These are phyloP conservation scores for Macrolepiota albuminosa DNA, from an alignment of 768 basidiomycete species.

Conservation along the genomic window DNA sequence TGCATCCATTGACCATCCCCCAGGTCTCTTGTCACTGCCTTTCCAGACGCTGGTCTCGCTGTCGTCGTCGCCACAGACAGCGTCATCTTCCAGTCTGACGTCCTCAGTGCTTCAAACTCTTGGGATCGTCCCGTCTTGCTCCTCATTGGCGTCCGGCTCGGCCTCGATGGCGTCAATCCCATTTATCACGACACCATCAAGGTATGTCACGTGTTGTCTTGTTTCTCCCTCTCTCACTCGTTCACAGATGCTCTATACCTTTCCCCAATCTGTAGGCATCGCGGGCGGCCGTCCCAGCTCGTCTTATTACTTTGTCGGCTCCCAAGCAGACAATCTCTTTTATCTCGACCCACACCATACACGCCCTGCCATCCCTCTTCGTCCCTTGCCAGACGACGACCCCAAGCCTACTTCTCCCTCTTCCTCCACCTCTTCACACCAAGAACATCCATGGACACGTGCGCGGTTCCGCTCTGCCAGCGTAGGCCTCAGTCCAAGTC, in stretches of 20 bases:
- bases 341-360: slow-evolving; percentile 81
- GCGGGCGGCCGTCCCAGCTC: slow-evolving; percentile 96
- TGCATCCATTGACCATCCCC: no score
- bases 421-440: slow-evolving; percentile 17
- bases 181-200: slow-evolving; percentile 83
- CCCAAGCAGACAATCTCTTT: slow-evolving; percentile 83
- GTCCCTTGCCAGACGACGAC: slow-evolving; percentile 25
- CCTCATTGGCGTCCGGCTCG: slow-evolving; percentile 80
- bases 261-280: slow-evolving; percentile 95
- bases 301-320: slow-evolving; percentile 96
- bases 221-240: background rate
- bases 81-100: slow-evolving; percentile 79
- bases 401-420: slow-evolving; percentile 40
- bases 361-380: slow-evolving; percentile 69
- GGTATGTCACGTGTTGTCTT: slow-evolving; percentile 18
- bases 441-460: background rate
- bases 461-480: slow-evolving; percentile 20
- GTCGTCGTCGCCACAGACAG: slow-evolving; percentile 83
- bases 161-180: slow-evolving; percentile 91
- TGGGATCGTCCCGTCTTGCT: slow-evolving; percentile 90
- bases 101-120: slow-evolving; percentile 69
- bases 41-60: slow-evolving; percentile 75
- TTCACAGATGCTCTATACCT: slow-evolving; percentile 74
- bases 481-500: slow-evolving; percentile 29
- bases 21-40: slow-evolving; percentile 66